phyloP scores from a whole-genome alignment of 148 eudicot species.

The Silene conica region DNA sequence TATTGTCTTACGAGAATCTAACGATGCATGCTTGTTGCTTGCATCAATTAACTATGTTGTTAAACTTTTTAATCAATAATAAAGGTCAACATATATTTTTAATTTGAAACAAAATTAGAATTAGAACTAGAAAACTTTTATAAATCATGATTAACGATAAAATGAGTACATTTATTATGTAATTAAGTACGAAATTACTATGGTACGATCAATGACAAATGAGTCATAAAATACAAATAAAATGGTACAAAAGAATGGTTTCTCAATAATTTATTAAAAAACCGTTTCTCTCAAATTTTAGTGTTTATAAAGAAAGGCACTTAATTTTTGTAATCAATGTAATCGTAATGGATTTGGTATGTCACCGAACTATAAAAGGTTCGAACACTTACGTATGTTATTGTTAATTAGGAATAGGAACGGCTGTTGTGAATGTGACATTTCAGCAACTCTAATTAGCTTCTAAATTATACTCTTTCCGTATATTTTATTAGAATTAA shows the following conservation, averaged over 20 bases:
- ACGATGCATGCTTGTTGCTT: neutral
- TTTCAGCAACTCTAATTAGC: neutral
- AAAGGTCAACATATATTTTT: neutral
- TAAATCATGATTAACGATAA: too few species aligned
- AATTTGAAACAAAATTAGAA: neutral
- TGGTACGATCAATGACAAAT: too few species aligned
- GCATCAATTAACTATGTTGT: neutral
- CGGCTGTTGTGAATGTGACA: constrained; percentile 2
- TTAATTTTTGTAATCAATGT: neutral
- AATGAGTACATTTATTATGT: too few species aligned
- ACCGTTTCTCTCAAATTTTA: too few species aligned
- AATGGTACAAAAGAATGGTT: too few species aligned
- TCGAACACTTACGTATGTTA: neutral
- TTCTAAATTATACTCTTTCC: too few species aligned
- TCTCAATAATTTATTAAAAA: too few species aligned
- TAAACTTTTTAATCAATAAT: neutral
- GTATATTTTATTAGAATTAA: too few species aligned
- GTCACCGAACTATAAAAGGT: constrained; percentile 4
- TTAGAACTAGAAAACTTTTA: too few species aligned
- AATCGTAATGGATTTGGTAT: constrained; percentile 1
- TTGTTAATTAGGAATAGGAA: neutral
- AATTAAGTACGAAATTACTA: too few species aligned
- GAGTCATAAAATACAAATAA: too few species aligned
- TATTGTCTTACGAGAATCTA: too few species aligned
- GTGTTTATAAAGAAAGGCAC: neutral